Percentiles rank a stretch among this genome's conserved stretches.
Conservation (phyloP, 768 basidiomycete genomes). For the Leccinum olivaceopallidum region DNA sequence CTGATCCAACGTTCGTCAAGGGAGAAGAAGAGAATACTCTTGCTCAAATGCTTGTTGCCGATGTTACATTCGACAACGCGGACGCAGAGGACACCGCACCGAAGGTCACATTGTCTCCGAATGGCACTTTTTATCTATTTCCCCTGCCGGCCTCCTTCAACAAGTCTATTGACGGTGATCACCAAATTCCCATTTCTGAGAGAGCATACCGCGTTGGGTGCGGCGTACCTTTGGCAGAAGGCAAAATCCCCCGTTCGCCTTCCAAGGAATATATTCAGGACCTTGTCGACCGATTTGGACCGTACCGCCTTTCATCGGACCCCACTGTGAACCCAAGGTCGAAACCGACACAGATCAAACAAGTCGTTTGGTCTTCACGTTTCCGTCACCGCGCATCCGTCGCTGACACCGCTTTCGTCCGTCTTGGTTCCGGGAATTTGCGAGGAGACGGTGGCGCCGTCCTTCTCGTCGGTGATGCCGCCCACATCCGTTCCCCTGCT, state of each 20-base stretch:
- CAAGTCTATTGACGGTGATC: slow-evolving; percentile 7
- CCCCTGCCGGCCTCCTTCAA: slow-evolving; percentile 36
- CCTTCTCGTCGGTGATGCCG: slow-evolving; percentile 46
- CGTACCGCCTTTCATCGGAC: slow-evolving; percentile 34
- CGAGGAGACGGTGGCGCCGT: slow-evolving; percentile 16
- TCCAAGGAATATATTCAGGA: slow-evolving; percentile 44
- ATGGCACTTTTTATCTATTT: slow-evolving; percentile 36
- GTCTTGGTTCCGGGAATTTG: slow-evolving; percentile 19
- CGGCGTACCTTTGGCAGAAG: slow-evolving; percentile 37
- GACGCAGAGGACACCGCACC: neutral
- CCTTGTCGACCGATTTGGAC: slow-evolving; percentile 43
- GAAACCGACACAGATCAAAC: slow-evolving; percentile 33
- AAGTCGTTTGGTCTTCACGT: slow-evolving; percentile 45
- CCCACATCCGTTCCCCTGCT: slow-evolving; percentile 52
- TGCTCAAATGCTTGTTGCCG: slow-evolving; percentile 46
- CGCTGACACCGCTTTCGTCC: slow-evolving; percentile 40
- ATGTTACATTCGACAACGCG: slow-evolving; percentile 37
- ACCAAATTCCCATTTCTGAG: slow-evolving; percentile 6
- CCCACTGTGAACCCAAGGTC: slow-evolving; percentile 33
- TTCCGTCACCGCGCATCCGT: slow-evolving; percentile 47
- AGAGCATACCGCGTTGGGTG: slow-evolving; percentile 42
- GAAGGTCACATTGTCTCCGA: slow-evolving; percentile 26
- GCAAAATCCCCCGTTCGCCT: slow-evolving; percentile 38
- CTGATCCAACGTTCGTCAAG: slow-evolving; percentile 39
- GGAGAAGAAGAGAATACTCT: slow-evolving; percentile 30